A percentile compares a stretch with the other conserved stretches of the same genome.
phyloP scores from a whole-genome alignment of 805 yeast species.

The Candida xiaguanensis region DNA sequence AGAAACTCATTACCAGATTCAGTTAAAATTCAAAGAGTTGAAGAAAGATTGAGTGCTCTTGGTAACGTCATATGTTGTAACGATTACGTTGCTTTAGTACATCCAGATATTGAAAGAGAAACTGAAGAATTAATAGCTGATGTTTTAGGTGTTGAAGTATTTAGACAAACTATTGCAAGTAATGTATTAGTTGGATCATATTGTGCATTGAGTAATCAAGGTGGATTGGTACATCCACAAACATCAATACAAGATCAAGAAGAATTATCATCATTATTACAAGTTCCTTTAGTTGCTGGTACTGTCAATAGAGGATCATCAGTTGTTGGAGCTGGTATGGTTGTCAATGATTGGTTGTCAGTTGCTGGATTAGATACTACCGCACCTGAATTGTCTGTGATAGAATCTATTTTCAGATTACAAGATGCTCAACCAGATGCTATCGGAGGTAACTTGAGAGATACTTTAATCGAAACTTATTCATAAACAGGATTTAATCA shows the following conservation, averaged over 20 bases:
- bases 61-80: conserved; percentile 98
- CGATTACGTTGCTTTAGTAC: conserved; percentile 97
- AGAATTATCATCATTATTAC: conserved; percentile 90
- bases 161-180: conserved; percentile 98
- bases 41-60: conserved; percentile 92
- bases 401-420: conserved; percentile 91
- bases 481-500: conserved; percentile 37
- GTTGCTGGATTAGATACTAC: conserved; percentile 97
- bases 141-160: conserved; percentile 96
- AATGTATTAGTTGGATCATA: conserved; percentile 96
- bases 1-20: conserved; percentile 94
- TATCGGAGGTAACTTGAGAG: conserved; percentile 81
- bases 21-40: conserved; percentile 95
- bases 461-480: conserved; percentile 88
- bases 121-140: conserved; percentile 98
- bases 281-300: conserved; percentile 98
- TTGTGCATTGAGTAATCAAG: conserved; percentile 92
- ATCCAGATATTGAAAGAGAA: conserved; percentile 98
- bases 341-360: conserved; percentile 96
- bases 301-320: conserved; percentile 97
- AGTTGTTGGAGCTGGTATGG: conserved; percentile 98
- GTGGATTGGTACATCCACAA: conserved; percentile 97
- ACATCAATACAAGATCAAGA: conserved; percentile 97
- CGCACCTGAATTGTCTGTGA: conserved; percentile 95
- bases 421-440: conserved; percentile 90